Base-by-base conservation (phyloP, 306 rosid species). In the Trifolium subterraneum region DNA sequence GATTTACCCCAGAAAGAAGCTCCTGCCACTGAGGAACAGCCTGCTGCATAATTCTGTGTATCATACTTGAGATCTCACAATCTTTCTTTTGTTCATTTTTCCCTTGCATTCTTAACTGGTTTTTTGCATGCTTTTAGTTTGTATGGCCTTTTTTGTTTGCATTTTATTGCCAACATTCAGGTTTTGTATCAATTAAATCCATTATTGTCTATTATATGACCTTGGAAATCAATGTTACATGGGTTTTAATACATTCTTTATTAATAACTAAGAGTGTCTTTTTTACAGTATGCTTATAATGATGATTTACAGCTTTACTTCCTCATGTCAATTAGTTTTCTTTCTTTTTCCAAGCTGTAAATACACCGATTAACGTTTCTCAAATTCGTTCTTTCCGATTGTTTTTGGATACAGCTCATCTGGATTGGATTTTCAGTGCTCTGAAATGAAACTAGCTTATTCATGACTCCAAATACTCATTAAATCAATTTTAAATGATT, bases 1-100 rank as follows among this genome's bases (percentile, higher is more conserved):
- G 77, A 72, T 69, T 81, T 59, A 51, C 74, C 90, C 44, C 85
- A 77, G 76, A 86, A 84, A 70, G 87, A 84, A 71, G 83, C 75
- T 75, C 51, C 89, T 42, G 62, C 87, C 39, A 69, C 90, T 3
- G 82, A 81, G 75, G 90, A 86, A 6, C 82, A 79, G 59, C 2
- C 84, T 73, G 82, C 88, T 41, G 52, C 88, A 75, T 87, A 82
- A 79, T 13, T 19, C 68, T 80, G 59, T 29, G 48, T 47, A 65
- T 68, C 39, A 68, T 20, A 20, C 72, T 68, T 71, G 14, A 42
- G 60, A 77, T 55, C 16, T 55, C 47, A 29, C 71, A 73, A n/a
- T 31, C 55, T 79, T 31, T 69, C 60, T 58, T 77, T 36, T 58
- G 60, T 67, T 35, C 51, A 58, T 45, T 56, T 80, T 78, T 16